Evolutionary conservation across 2,329 filamentous ascomycete genomes (phyloP).

Genomic region (Neofusicoccum sp.): DNA sequence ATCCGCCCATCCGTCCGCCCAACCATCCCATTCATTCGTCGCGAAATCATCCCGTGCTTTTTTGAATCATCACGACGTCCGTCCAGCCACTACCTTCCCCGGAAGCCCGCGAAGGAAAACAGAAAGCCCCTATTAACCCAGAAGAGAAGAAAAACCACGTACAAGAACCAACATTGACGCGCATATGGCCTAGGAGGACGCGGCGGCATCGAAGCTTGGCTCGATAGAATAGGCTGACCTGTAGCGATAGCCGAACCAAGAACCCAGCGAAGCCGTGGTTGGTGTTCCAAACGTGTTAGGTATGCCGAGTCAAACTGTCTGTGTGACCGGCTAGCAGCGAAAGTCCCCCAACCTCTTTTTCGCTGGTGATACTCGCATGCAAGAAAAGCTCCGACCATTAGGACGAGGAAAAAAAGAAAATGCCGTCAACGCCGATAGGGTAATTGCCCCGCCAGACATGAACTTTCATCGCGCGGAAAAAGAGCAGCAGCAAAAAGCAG

Average conservation of each 20-base stretch:
- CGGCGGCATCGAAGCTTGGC: background rate
- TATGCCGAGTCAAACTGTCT: background rate
- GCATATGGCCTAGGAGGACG: background rate
- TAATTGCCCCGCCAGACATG: constrained; percentile 12
- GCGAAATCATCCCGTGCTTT: background rate
- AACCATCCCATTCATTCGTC: background rate
- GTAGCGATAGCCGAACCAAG: background rate
- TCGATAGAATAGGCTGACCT: background rate
- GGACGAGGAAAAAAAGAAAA: background rate
- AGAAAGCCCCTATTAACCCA: background rate
- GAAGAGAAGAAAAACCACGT: background rate
- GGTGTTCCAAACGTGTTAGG: background rate
- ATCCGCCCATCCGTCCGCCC: background rate
- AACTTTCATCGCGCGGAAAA: constrained; percentile 8
- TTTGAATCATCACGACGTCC: constrained; percentile 1
- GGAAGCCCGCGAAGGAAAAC: background rate
- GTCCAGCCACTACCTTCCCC: constrained; percentile 1
- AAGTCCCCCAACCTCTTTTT: background rate
- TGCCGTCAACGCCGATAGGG: constrained; percentile 10
- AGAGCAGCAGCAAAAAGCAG: background rate
- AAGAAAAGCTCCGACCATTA: background rate
- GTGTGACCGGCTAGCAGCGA: constrained; percentile 10
- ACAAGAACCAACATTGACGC: background rate
- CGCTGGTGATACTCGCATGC: constrained; percentile 2
- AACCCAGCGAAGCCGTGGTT: background rate